phyloP scores from a whole-genome alignment of 768 basidiomycete genomes.

The Asterophora parasitica region DNA sequence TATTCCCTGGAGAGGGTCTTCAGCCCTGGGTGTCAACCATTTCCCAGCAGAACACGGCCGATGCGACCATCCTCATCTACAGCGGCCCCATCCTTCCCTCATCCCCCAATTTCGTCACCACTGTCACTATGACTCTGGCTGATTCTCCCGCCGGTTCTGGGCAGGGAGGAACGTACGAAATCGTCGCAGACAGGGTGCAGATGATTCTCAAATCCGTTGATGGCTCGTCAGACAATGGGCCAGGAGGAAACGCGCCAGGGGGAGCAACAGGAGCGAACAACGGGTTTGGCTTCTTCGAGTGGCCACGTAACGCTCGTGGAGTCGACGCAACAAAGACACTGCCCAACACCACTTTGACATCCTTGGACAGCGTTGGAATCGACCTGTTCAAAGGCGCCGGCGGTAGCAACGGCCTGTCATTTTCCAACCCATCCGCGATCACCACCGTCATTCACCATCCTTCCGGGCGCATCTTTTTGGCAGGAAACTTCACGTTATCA shows the following conservation, averaged over 20 bases:
- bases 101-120: slow-evolving; percentile 64
- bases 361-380: slow-evolving; percentile 58
- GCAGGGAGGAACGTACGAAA: slow-evolving; percentile 62
- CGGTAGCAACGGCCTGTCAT: slow-evolving; percentile 31
- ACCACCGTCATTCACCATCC: slow-evolving; percentile 60
- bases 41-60: slow-evolving; percentile 64
- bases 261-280: slow-evolving; percentile 29
- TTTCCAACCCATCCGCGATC: slow-evolving; percentile 35
- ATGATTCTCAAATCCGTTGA: slow-evolving; percentile 66
- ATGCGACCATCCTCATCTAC: slow-evolving; percentile 65
- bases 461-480: slow-evolving; percentile 65
- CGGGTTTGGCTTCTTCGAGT: slow-evolving; percentile 89
- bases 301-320: slow-evolving; percentile 45
- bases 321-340: slow-evolving; percentile 59
- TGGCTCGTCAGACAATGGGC: slow-evolving; percentile 29
- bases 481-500: slow-evolving; percentile 67
- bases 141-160: slow-evolving; percentile 58
- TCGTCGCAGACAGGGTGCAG: slow-evolving; percentile 87
- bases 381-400: slow-evolving; percentile 61
- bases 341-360: slow-evolving; percentile 66
- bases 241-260: slow-evolving; percentile 27
- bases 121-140: slow-evolving; percentile 71
- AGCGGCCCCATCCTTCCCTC: slow-evolving; percentile 79
- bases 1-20: slow-evolving; percentile 71
- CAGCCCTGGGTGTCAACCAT: slow-evolving; percentile 65